These are phyloP conservation scores for Aurantiochytrium sp. DNA, from an alignment of 108 stramenopile genomes.

Conservation along the genomic window DNA sequence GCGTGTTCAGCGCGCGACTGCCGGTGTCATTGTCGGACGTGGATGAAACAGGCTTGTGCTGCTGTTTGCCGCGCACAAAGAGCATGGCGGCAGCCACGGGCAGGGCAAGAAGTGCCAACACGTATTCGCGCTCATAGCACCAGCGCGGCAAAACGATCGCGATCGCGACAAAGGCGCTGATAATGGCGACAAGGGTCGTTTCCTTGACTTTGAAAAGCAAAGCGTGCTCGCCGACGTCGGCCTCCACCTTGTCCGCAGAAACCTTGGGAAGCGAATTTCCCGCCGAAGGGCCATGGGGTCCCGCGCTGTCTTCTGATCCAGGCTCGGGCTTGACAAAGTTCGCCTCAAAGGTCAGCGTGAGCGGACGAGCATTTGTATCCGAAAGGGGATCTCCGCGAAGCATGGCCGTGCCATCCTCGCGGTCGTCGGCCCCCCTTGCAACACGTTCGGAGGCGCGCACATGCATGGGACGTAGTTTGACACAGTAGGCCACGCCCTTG, in stretches of 20 bases:
- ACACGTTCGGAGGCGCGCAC: not conserved
- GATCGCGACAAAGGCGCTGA: not conserved
- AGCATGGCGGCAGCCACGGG: conserved; percentile 2
- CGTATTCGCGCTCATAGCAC: not conserved
- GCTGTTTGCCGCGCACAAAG: not conserved
- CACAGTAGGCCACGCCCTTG: not conserved
- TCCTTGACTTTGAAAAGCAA: not conserved
- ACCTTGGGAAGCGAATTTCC: too few species aligned
- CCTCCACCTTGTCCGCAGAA: too few species aligned
- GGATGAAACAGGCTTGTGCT: not conserved
- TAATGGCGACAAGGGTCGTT: not conserved
- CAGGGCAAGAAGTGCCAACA: not conserved
- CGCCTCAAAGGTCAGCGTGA: not conserved
- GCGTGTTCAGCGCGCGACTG: not conserved
- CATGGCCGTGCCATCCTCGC: not conserved
- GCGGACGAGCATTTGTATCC: not conserved
- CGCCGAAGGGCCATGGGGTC: too few species aligned
- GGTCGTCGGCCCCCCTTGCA: not conserved
- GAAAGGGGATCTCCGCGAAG: not conserved
- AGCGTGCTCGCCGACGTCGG: not conserved
- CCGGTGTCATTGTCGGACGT: not conserved
- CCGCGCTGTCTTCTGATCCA: too few species aligned
- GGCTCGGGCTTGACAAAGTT: not conserved
- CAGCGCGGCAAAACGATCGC: not conserved
- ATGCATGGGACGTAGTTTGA: not conserved